Evolutionary conservation across 1,284 basidiomycete genomes (phyloP).

Genomic region (Trichosporon faecale): DNA sequence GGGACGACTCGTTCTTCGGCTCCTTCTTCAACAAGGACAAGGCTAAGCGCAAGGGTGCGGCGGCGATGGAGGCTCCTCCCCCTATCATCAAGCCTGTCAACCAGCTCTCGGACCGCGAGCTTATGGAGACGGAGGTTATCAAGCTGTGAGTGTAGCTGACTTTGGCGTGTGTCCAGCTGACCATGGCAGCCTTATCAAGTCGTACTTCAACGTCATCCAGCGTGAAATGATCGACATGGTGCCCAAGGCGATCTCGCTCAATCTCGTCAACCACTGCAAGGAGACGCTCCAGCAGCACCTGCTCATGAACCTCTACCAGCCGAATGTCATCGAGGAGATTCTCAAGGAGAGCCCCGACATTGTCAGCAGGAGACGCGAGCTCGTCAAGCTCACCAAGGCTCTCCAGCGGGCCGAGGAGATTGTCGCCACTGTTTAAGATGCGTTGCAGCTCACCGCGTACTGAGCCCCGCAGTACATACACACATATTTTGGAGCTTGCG

Average conservation of each 20-base stretch:
- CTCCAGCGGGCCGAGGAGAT: slow-evolving; percentile 17
- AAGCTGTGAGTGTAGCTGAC: slow-evolving; percentile 61
- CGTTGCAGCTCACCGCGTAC: neutral
- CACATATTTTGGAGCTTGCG: slow-evolving; percentile 1
- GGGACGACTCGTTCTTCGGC: slow-evolving; percentile 89
- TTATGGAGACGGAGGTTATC: slow-evolving; percentile 99
- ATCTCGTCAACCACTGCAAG: slow-evolving; percentile 86
- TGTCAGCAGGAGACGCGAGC: slow-evolving; percentile 39
- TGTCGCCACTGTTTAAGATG: slow-evolving; percentile 15
- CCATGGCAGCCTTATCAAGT: slow-evolving; percentile 67
- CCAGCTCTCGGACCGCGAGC: slow-evolving; percentile 84
- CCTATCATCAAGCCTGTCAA: slow-evolving; percentile 83
- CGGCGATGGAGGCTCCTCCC: slow-evolving; percentile 89
- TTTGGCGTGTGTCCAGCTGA: neutral
- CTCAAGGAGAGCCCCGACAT: slow-evolving; percentile 73
- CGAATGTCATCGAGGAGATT: slow-evolving; percentile 84
- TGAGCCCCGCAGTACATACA: neutral
- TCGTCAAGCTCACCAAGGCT: slow-evolving; percentile 16
- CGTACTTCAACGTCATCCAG: slow-evolving; percentile 96
- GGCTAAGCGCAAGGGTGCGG: slow-evolving; percentile 69
- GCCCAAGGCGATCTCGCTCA: slow-evolving; percentile 92
- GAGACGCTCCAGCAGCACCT: slow-evolving; percentile 59
- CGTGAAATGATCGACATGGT: slow-evolving; percentile 99
- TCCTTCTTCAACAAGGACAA: slow-evolving; percentile 75
- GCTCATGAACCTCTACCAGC: slow-evolving; percentile 56